Evolutionary conservation across 257 asterid genomes (phyloP).

Genomic region (Anisodus acutangulus): DNA sequence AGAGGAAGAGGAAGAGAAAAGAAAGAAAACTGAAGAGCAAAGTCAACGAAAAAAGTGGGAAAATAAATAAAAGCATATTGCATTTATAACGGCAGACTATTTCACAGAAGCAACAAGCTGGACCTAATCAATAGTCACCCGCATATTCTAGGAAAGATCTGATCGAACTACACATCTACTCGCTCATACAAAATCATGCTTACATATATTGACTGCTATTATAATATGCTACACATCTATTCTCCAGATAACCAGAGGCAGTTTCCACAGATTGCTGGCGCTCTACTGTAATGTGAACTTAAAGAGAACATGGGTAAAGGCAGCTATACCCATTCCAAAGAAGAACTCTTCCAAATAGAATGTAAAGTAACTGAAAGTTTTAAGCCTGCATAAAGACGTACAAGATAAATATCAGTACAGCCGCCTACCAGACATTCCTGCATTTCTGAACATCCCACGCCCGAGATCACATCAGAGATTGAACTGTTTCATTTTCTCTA

Average conservation of each 20-base stretch:
- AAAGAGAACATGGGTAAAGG: not conserved
- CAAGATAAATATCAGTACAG: not conserved
- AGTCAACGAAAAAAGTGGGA: not conserved
- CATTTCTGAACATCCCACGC: not conserved
- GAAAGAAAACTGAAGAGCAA: not conserved
- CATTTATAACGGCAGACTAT: not conserved
- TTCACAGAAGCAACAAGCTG: not conserved
- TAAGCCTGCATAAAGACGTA: not conserved
- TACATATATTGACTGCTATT: not conserved
- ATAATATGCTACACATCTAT: not conserved
- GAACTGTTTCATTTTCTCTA: not conserved
- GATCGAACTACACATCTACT: not conserved
- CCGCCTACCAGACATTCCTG: not conserved
- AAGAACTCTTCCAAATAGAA: not conserved
- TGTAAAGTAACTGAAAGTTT: not conserved
- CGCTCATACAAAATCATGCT: not conserved
- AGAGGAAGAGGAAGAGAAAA: not conserved
- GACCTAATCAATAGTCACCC: not conserved
- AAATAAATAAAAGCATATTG: not conserved
- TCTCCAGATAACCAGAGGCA: not conserved
- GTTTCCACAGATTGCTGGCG: not conserved
- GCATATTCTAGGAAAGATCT: not conserved
- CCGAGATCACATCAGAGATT: conserved; percentile 11
- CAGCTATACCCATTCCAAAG: not conserved
- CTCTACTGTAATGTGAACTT: not conserved